phyloP scores from a whole-genome alignment of 2,329 filamentous ascomycete species.

The Davidsoniella virescens region DNA sequence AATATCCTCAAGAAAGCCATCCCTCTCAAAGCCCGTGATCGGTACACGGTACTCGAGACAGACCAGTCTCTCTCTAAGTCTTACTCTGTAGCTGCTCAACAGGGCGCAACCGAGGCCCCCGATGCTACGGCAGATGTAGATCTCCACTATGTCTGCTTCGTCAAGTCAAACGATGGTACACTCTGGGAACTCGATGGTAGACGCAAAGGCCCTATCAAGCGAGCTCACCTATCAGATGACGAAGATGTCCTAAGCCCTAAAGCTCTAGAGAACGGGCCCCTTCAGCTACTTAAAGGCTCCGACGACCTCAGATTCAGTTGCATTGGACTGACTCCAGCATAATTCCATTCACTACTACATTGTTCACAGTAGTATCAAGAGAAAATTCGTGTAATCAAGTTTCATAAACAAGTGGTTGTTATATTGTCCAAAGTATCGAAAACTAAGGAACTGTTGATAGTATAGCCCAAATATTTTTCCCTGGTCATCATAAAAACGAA shows the following conservation, averaged over 20 bases:
- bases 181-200: conserved; percentile 46
- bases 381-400: neutral
- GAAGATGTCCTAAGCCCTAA: conserved; percentile 63
- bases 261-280: conserved; percentile 53
- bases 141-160: conserved; percentile 90
- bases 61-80: conserved; percentile 60
- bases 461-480: conserved; percentile 1
- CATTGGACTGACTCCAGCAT: conserved; percentile 27
- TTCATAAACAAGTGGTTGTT: neutral
- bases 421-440: neutral
- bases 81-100: conserved; percentile 59
- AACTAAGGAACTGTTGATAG: neutral
- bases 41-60: conserved; percentile 62
- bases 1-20: conserved; percentile 53
- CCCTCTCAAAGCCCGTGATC: conserved; percentile 45
- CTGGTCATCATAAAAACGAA: neutral
- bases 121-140: conserved; percentile 69
- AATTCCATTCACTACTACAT: too few relatives aligned
- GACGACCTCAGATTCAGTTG: conserved; percentile 43
- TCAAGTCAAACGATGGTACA: conserved; percentile 51
- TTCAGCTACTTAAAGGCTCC: conserved; percentile 40
- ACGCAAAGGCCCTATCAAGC: conserved; percentile 37
- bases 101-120: conserved; percentile 67
- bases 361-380: neutral
- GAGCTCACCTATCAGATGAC: conserved; percentile 36